Evolutionary conservation across 345 rosid species (phyloP).

Genomic region (Lepidium africanum): DNA sequence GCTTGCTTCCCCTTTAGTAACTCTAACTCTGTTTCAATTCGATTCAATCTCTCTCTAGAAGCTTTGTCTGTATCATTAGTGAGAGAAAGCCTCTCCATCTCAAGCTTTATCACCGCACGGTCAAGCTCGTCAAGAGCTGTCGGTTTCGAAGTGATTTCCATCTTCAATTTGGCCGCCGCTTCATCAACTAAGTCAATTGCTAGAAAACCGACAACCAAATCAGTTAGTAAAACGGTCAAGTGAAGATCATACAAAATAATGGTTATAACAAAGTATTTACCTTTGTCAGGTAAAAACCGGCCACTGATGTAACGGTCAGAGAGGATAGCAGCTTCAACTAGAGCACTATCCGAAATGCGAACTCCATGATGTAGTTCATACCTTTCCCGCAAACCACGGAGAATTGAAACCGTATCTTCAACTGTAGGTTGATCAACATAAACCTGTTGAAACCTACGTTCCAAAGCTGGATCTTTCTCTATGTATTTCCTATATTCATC

Average conservation of each 20-base stretch:
- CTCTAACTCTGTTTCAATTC: slow-evolving; percentile 73
- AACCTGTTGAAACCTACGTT: slow-evolving; percentile 98
- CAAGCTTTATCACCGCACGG: slow-evolving; percentile 84
- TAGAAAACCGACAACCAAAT: slow-evolving; percentile 32
- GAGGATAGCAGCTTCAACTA: slow-evolving; percentile 93
- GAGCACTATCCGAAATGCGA: slow-evolving; percentile 94
- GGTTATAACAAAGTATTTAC: slow-evolving; percentile 28
- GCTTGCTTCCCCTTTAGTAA: slow-evolving; percentile 76
- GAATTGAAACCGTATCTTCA: slow-evolving; percentile 84
- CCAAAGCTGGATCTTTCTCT: slow-evolving; percentile 98
- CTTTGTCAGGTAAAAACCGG: slow-evolving; percentile 97
- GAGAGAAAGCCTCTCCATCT: slow-evolving; percentile 97
- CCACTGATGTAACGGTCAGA: slow-evolving; percentile 99
- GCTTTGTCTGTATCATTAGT: slow-evolving; percentile 90
- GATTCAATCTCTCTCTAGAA: slow-evolving; percentile 79
- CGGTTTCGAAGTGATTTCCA: slow-evolving; percentile 99
- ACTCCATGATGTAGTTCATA: slow-evolving; percentile 99
- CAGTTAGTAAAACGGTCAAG: not conserved
- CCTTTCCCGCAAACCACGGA: slow-evolving; percentile 94
- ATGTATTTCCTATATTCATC: slow-evolving; percentile 96
- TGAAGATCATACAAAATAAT: not conserved
- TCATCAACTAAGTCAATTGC: slow-evolving; percentile 99
- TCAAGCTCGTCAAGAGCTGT: slow-evolving; percentile 96
- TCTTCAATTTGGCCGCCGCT: slow-evolving; percentile 97
- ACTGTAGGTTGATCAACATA: slow-evolving; percentile 96